A percentile compares a stretch with the other conserved stretches of the same genome.
Evolutionary conservation across 176 grass and related monocot genomes (phyloP).

Genomic region (Oryza punctata): DNA sequence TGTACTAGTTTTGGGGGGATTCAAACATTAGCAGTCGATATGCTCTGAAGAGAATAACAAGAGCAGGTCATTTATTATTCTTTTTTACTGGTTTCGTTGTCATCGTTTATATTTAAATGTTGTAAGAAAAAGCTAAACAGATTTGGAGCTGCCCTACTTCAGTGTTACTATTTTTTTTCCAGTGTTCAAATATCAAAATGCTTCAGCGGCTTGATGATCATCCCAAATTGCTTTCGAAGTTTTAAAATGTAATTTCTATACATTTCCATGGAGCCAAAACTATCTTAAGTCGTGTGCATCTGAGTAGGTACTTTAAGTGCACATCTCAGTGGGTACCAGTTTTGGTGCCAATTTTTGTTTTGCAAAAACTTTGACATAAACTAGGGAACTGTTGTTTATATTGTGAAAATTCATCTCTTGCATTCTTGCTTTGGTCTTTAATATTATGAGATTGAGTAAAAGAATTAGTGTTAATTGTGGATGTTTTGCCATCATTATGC

Average conservation of each 20-base stretch:
- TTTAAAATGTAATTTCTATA: neutral
- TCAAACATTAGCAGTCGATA: neutral
- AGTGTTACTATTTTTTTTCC: neutral
- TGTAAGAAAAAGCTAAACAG: neutral
- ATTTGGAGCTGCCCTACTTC: neutral
- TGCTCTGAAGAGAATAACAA: neutral
- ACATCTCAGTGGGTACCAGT: too few relatives aligned
- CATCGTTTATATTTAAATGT: neutral
- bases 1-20: neutral
- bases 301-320: too few relatives aligned
- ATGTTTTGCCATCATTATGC: too few relatives aligned
- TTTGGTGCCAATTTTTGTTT: too few relatives aligned
- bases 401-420: too few relatives aligned
- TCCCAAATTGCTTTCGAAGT: neutral
- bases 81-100: neutral
- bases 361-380: too few relatives aligned
- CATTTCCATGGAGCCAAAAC: neutral
- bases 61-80: neutral
- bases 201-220: neutral
- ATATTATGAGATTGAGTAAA: too few relatives aligned
- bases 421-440: too few relatives aligned
- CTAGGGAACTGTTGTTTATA: too few relatives aligned
- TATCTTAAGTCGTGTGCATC: neutral
- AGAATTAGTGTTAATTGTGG: too few relatives aligned
- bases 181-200: neutral